Evolutionary conservation across 208 protist species (phyloP).

Genomic region (Kentomonas sorsogonicus): DNA sequence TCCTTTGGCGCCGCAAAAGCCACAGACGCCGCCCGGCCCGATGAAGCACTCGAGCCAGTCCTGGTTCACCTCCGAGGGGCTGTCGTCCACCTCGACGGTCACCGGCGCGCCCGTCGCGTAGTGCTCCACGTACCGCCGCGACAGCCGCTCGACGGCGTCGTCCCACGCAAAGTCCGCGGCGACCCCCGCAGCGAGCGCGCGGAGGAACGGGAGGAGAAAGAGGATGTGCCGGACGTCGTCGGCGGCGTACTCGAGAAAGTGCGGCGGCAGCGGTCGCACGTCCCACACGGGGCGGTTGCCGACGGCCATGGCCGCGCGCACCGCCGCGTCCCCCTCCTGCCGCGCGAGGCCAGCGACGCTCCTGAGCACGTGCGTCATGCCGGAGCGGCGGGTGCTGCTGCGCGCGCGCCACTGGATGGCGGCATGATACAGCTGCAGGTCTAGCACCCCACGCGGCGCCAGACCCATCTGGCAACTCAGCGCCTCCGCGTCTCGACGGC

Average conservation of each 20-base stretch:
- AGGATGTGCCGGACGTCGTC: conserved; percentile 86
- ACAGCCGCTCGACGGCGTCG: conserved; percentile 49
- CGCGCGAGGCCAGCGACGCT: conserved; percentile 55
- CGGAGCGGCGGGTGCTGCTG: conserved; percentile 73
- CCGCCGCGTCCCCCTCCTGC: conserved; percentile 66
- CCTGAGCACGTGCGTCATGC: conserved; percentile 83
- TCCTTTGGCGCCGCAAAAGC: conserved; percentile 67
- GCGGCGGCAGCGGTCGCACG: conserved; percentile 73
- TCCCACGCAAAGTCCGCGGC: not conserved
- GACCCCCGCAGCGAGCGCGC: conserved; percentile 6
- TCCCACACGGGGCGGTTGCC: conserved; percentile 86
- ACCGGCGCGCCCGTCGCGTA: conserved; percentile 63
- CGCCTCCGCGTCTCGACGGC: conserved; percentile 84
- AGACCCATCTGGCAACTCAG: conserved; percentile 72
- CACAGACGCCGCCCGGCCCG: conserved; percentile 69
- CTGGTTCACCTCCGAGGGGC: conserved; percentile 65
- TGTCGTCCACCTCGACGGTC: conserved; percentile 54
- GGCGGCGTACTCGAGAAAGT: conserved; percentile 87
- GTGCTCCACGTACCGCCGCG: conserved; percentile 67
- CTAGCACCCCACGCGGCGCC: conserved; percentile 48
- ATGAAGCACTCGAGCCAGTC: conserved; percentile 73
- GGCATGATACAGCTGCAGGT: conserved; percentile 84
- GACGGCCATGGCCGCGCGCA: conserved; percentile 80
- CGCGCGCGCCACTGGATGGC: conserved; percentile 79
- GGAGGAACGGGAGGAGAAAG: conserved; percentile 39